Base-by-base conservation (phyloP, 2,329 filamentous ascomycete genomes). In the Drechslerella coelobrocha region DNA sequence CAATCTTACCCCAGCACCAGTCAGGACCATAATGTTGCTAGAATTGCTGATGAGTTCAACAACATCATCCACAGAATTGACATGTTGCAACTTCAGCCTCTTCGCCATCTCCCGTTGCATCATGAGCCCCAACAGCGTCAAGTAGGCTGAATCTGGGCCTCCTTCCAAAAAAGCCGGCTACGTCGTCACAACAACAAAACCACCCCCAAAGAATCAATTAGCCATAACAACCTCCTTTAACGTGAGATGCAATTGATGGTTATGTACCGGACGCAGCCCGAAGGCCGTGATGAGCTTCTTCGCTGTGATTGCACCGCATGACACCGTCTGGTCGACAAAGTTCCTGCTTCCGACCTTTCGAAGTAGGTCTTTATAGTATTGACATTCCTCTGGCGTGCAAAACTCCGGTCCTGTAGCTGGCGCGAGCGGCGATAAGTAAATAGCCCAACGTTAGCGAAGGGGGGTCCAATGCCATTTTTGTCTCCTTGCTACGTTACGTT, bases 1-100 rank as follows among this genome's bases (percentile, higher is more conserved):
- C 14, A 34, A 34, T 76, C 81, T 74, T 79, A 83, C 81, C 74
- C 94, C 94, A 17, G 94, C 94, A 55, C 94, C 94, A 0, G 94
- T 97, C 74, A 99, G 85, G 73, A 97, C 89, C 76, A 99, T 86
- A 78, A 99, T 92, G 78, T 96, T 96, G 74, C 85, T 85, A 63
- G 88, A 86, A 68, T 85, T 84, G 75, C 86, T 83, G 45, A 99
- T 84, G 54, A 99, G 82, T 12, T 83, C 80, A 7, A 94, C 92
- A 2, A 91, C 94, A 79, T 99, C 92, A 73, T 95, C 89, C 56
- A 97, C 83, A 0, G 88, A 88, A 81, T 96, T 96, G 83, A 91
- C 92, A 72, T 88, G 82, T 21, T 83, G 78, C 54, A 97, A 82
- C 78, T 96, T 96, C 73, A 87, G 86, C 52, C 93, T 87, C 79